phyloP scores from a whole-genome alignment of 176 grass and related monocot genomes.

The Poa annua region DNA sequence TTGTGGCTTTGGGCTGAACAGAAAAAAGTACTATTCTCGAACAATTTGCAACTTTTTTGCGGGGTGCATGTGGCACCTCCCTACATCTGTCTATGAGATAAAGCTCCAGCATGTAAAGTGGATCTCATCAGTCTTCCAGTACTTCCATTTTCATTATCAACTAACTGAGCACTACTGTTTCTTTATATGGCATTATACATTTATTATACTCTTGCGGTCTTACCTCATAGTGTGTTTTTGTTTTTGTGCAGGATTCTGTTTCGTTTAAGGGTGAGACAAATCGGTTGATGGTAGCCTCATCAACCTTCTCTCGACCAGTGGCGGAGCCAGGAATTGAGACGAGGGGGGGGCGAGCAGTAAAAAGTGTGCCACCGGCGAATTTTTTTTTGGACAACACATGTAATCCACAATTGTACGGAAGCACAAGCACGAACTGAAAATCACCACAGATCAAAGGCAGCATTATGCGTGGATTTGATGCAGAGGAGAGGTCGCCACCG shows the following conservation, averaged over 20 bases:
- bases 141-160: background rate
- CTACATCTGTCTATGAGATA: background rate
- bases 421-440: too few species aligned
- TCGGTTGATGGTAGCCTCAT: background rate
- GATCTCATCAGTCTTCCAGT: background rate
- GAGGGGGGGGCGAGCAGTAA: too few species aligned
- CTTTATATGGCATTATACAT: background rate
- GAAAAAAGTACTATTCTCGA: background rate
- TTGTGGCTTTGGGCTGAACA: background rate
- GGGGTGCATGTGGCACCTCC: background rate
- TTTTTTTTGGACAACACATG: too few species aligned
- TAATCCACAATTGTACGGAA: too few species aligned
- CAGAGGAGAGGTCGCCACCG: too few species aligned
- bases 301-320: background rate
- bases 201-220: background rate
- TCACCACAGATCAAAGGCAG: too few species aligned
- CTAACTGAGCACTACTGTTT: background rate
- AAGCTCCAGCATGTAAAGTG: background rate
- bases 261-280: background rate
- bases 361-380: too few species aligned
- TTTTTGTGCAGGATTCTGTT: slow-evolving; percentile 10
- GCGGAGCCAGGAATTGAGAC: too few species aligned
- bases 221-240: background rate
- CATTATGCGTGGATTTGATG: too few species aligned
- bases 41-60: background rate